Percentiles rank a stretch among this genome's conserved stretches.
Conservation (phyloP, 2,329 filamentous ascomycete species). For the Aureobasidium sp. region DNA sequence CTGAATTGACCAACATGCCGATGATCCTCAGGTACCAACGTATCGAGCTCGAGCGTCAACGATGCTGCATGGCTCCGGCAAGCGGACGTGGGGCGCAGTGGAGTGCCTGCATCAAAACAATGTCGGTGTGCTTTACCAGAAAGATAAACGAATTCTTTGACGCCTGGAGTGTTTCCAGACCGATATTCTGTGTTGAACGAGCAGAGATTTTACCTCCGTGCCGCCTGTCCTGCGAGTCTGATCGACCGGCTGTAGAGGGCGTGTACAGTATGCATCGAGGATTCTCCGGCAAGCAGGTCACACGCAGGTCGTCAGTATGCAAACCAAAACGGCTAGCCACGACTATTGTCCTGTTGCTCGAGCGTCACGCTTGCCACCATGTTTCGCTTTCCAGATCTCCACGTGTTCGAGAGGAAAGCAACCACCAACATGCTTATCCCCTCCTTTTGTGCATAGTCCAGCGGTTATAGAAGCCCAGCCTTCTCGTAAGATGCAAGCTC, state of each 20-base stretch:
- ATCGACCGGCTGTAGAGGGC: background rate
- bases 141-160: background rate
- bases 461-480: background rate
- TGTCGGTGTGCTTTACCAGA: constrained; percentile 8
- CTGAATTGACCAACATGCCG: background rate
- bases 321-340: constrained; percentile 10
- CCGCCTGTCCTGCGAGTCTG: background rate
- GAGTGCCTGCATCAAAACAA: constrained; percentile 1
- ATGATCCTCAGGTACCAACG: constrained; percentile 10
- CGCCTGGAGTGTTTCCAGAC: background rate
- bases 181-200: background rate
- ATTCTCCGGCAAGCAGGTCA: constrained; percentile 11
- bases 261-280: background rate
- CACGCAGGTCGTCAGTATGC: constrained; percentile 16
- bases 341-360: constrained; percentile 13
- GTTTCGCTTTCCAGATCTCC: background rate
- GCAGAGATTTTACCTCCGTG: background rate
- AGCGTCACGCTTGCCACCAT: constrained; percentile 11
- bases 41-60: constrained; percentile 10
- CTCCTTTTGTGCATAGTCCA: background rate
- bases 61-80: constrained; percentile 2
- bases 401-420: background rate
- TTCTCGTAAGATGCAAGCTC: background rate
- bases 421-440: background rate
- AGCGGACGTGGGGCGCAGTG: background rate